These are phyloP conservation scores for Xylaria scruposa DNA, from an alignment of 495 filamentous ascomycete species.

Conservation along the genomic window DNA sequence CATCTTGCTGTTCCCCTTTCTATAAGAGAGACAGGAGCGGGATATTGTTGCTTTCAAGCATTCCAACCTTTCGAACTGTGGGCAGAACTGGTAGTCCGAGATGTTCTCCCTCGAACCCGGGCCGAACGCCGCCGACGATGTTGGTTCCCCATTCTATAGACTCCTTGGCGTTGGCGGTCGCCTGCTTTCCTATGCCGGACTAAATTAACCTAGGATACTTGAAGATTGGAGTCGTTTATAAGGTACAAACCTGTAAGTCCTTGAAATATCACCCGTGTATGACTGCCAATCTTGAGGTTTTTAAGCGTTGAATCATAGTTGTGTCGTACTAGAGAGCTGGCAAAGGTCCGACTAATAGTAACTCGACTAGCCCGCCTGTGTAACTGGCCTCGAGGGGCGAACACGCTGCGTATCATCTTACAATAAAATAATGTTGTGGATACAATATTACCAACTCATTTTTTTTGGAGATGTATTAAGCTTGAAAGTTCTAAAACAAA, in stretches of 20 bases:
- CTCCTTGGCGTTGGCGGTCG: constrained; percentile 83
- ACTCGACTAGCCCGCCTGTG: neutral
- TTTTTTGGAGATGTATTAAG: neutral
- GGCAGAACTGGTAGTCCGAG: constrained; percentile 81
- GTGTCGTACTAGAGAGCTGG: constrained; percentile 12
- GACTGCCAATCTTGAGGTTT: constrained; percentile 77
- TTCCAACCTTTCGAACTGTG: constrained; percentile 66
- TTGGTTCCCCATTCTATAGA: constrained; percentile 86
- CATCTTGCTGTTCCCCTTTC: neutral
- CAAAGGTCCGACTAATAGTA: constrained; percentile 15
- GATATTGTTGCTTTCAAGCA: neutral
- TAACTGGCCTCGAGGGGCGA: constrained; percentile 4
- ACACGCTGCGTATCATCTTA: constrained; percentile 12
- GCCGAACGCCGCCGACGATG: constrained; percentile 86
- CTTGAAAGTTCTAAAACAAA: neutral
- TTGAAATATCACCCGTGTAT: constrained; percentile 86
- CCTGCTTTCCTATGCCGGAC: constrained; percentile 52
- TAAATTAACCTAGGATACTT: neutral
- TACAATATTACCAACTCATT: neutral
- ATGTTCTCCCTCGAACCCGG: constrained; percentile 77
- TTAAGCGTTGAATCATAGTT: constrained; percentile 68
- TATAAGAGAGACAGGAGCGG: neutral
- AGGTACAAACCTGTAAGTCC: constrained; percentile 75
- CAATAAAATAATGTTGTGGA: neutral
- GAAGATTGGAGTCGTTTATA: neutral